Base-by-base conservation (phyloP, 345 rosid species). In the Erysimum cheiranthoides region DNA sequence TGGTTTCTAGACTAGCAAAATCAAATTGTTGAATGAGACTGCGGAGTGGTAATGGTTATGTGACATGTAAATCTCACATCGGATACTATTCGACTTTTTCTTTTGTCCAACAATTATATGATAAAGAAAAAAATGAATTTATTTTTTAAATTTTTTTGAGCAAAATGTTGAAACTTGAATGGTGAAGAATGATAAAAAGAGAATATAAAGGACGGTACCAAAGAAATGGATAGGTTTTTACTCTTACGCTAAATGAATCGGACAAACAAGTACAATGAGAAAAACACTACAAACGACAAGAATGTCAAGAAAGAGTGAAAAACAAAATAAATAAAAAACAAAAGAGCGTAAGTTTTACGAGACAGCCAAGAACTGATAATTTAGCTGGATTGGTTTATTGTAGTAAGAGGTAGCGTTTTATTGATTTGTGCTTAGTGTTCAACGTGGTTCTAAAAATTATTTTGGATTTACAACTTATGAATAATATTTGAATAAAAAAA, bases 11-110 rank as follows among this genome's bases (percentile, higher is more conserved):
- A 46, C 71, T 62, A 43, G 1, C 68, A 75, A 42, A 67, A 75
- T 38, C 79, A 59, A 28, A 68, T 36, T 25, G 71, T 43, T 70
- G 65, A 45, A 14, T 70, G 65, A 32, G 65, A 57, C 54, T 70
- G 25, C 18, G 35, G 25, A 70, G 58, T 52, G 70, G 65, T 70
- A 76, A 63, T 69, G 79, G 56, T 68, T 61, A 76, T 32, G 65
- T 62, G 79, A 76, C 65, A 69, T 76, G 70, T 61, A 62, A 46
- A 76, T 76, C 75, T 76, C 80, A 76, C 80, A 70, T 76, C 75
- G 75, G 75, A 56, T 70, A 47, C 80, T 76, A 69, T 62, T 61
- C 42, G n/a, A 76, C 53, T 50, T 76, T 75, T 50, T 34, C 71
- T 42, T 40, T 70, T 70, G 66, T 53, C 80, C 70, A 27, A 34